phyloP scores from a whole-genome alignment of 805 yeast species.

The Lachancea waltii region DNA sequence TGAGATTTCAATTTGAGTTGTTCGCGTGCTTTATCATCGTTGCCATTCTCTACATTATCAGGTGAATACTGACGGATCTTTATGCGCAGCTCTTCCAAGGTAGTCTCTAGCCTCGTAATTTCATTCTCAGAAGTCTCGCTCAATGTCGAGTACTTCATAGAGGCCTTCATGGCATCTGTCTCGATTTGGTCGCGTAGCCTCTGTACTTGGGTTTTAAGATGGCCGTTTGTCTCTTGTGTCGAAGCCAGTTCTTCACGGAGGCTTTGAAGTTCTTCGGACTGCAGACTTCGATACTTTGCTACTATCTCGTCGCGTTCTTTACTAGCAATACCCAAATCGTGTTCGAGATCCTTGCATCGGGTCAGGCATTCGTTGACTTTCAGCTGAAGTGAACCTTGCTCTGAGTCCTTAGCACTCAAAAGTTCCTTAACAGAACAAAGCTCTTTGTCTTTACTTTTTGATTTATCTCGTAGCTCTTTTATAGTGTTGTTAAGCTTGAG shows the following conservation, averaged over 20 bases:
- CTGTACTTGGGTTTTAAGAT: conserved; percentile 3
- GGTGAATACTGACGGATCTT: neutral
- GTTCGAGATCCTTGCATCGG: conserved; percentile 22
- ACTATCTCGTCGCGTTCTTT: conserved; percentile 1
- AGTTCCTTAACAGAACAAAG: conserved; percentile 19
- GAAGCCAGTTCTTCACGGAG: conserved; percentile 24
- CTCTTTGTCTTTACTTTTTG: conserved; percentile 20
- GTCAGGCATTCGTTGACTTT: conserved; percentile 23
- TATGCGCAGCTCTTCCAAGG: conserved; percentile 61
- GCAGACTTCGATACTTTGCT: neutral
- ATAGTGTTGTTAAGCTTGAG: conserved; percentile 59
- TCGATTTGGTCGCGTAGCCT: conserved; percentile 31
- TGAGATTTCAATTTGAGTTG: conserved; percentile 38
- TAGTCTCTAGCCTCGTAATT: conserved; percentile 54
- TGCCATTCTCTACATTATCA: conserved; percentile 44
- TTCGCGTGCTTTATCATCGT: conserved; percentile 14
- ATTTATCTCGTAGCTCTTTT: conserved; percentile 48
- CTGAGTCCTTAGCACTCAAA: neutral
- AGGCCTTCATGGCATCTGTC: conserved; percentile 16
- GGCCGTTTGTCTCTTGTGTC: conserved; percentile 20
- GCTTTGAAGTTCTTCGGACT: neutral
- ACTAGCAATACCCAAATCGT: too few species aligned
- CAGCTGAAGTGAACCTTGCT: neutral
- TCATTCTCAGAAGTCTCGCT: conserved; percentile 37
- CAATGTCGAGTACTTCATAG: conserved; percentile 19